phyloP scores from a whole-genome alignment of 805 yeast species.

The Kuraishia ogatae region DNA sequence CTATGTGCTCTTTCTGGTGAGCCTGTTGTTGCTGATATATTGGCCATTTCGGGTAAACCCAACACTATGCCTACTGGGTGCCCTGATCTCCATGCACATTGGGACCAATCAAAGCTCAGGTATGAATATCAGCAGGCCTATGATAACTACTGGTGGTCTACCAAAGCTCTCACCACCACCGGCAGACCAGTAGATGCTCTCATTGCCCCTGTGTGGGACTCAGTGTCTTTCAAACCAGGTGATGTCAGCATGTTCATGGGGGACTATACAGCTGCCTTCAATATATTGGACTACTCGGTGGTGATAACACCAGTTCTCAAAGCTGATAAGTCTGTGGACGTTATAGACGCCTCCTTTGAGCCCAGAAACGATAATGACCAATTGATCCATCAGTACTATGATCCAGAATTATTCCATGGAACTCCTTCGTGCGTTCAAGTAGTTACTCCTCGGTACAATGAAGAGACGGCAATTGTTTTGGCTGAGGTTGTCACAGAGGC shows the following conservation, averaged over 20 bases:
- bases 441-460: slow-evolving; percentile 45
- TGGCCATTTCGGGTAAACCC: neutral
- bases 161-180: slow-evolving; percentile 21
- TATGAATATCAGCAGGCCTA: slow-evolving; percentile 24
- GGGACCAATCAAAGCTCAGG: slow-evolving; percentile 29
- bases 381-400: slow-evolving; percentile 34
- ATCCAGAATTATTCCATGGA: slow-evolving; percentile 36
- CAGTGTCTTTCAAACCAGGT: slow-evolving; percentile 32
- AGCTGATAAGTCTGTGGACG: slow-evolving; percentile 26
- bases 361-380: slow-evolving; percentile 33
- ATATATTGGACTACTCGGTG: slow-evolving; percentile 42
- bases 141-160: slow-evolving; percentile 28
- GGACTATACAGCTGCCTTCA: slow-evolving; percentile 48
- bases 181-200: slow-evolving; percentile 39
- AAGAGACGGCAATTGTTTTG: slow-evolving; percentile 43
- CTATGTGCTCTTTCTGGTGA: slow-evolving; percentile 20
- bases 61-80: neutral
- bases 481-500: slow-evolving; percentile 17
- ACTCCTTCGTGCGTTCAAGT: slow-evolving; percentile 52
- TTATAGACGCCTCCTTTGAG: slow-evolving; percentile 10
- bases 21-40: slow-evolving; percentile 12
- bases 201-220: slow-evolving; percentile 36
- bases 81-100: slow-evolving; percentile 14
- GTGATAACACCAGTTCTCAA: slow-evolving; percentile 34
- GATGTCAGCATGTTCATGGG: slow-evolving; percentile 28